Base-by-base conservation (phyloP, 495 filamentous ascomycete genomes). In the Aspergillus haitiensis region DNA sequence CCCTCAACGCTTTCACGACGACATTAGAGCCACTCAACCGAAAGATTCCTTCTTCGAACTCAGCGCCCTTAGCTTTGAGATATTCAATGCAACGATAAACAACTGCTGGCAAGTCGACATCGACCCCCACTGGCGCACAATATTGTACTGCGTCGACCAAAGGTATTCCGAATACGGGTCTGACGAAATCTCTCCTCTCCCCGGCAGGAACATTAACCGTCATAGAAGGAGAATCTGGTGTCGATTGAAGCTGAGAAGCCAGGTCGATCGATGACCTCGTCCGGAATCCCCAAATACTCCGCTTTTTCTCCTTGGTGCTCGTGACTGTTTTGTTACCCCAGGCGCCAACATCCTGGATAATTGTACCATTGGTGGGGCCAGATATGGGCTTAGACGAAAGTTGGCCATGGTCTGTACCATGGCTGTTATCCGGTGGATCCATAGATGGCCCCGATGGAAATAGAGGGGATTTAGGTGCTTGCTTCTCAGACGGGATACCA, bases 61-160 rank as follows among this genome's bases (percentile, higher is more conserved):
- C 82, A 40, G 93, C 95, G 55, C 88, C 85, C 74, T 96, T 92
- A 12, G 86, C 81, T 51, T 90, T 86, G 27, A 98, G 81, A 71
- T 97, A 98, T 70, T 98, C 91, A 61, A 98, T 89, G 65, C 93
- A 97, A 46, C 94, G 89, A 76, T 96, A 98, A 44, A 97, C 92
- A 1, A 98, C 94, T n/a, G 95, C 91, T 7, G 94, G 94, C 36
- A 98, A 77, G 48, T 88, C 84, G 16, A 88, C 84, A 59, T 80
- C 72, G 52, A 89, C 76, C 56, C 89, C 91, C 44, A 80, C 70
- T 7, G 93, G 93, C 12, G 83, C 79, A 61, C 88, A 90, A 67
- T 82, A 88, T 64, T 89, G 82, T 6, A 96, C 93, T 37, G 94
- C 94, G 65, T 98, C 93, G 6, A 85, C 84, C 36, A 98, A 74